Conservation (phyloP, 2,329 filamentous ascomycete genomes). For the Zymoseptoria pseudotritici region DNA sequence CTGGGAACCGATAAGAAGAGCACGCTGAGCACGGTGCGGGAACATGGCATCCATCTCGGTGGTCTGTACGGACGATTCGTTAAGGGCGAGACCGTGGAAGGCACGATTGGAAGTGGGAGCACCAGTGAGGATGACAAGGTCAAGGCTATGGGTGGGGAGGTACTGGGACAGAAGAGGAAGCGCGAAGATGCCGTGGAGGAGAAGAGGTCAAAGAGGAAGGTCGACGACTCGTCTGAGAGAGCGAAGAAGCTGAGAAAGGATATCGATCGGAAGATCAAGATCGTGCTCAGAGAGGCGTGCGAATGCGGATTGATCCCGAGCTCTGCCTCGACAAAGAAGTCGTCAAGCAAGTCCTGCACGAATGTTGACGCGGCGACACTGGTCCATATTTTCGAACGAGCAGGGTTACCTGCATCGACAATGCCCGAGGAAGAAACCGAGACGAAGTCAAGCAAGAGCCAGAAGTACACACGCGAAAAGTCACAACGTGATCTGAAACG, state of each 20-base stretch:
- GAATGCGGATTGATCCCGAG: background rate
- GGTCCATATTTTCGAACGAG: background rate
- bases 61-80: constrained; percentile 80
- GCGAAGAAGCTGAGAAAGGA: constrained; percentile 1
- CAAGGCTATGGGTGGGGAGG: constrained; percentile 4
- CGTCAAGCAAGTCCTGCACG: background rate
- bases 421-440: background rate
- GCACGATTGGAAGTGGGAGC: constrained; percentile 48
- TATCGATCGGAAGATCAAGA: background rate
- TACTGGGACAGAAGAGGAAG: constrained; percentile 2
- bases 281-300: background rate
- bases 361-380: background rate
- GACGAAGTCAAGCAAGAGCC: constrained; percentile 1
- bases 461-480: constrained; percentile 13
- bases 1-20: constrained; percentile 57
- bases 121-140: constrained; percentile 7
- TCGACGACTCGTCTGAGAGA: background rate
- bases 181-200: background rate
- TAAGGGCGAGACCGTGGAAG: constrained; percentile 66
- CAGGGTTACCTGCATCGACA: background rate
- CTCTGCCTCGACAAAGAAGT: background rate
- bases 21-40: constrained; percentile 40
- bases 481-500: constrained; percentile 13
- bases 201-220: background rate
- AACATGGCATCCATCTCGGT: constrained; percentile 42